Base-by-base conservation (phyloP, 2,329 filamentous ascomycete genomes). In the Fusarium austroafricanum region DNA sequence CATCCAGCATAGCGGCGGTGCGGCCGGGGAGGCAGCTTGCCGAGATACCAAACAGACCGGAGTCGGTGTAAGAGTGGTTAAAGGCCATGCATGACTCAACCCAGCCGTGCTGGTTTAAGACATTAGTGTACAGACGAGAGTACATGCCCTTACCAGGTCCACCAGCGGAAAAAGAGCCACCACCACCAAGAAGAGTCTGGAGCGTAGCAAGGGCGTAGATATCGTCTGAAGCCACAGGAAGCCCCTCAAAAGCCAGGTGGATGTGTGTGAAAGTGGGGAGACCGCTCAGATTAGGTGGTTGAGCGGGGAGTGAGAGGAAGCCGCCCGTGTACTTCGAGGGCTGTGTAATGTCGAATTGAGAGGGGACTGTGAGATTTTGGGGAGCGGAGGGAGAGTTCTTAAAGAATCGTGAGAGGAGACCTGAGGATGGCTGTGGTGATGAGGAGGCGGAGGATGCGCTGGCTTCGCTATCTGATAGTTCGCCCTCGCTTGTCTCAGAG, bases 61-160 rank as follows among this genome's bases (percentile, higher is more conserved):
- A 94, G 79, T 99, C 96, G 0, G 93, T 96, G 85, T 99, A 99
- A 45, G 92, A 93, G 84, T 98, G 94, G 84, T 98, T 98, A 84
- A 98, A 98, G 29, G 95, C 92, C 51, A 97, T 86, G 81, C 96
- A 98, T 63, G 90, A 94, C 82, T 99, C 96, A 26, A 99, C 93
- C 95, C 95, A 99, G 72, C 92, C 93, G 81, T 97, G 90, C 81
- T 98, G 94, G 83, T 99, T 99, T 51, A 99, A 87, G 1, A 98
- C 95, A 78, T 97, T 97, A 67, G 94, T 98, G 84, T 97, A 99
- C 10, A 99, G 88, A 14, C 96, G 91, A 37, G 93, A 97, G 84
- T 98, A 98, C 96, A 99, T 99, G 78, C 96, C 96, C 83, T 99
- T 99, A 53, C 96, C 96, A 6, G 96, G 96, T 0, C 96, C 96